These are phyloP conservation scores for Aspergillus alliaceus DNA, from an alignment of 2,329 filamentous ascomycete species.

Conservation along the genomic window DNA sequence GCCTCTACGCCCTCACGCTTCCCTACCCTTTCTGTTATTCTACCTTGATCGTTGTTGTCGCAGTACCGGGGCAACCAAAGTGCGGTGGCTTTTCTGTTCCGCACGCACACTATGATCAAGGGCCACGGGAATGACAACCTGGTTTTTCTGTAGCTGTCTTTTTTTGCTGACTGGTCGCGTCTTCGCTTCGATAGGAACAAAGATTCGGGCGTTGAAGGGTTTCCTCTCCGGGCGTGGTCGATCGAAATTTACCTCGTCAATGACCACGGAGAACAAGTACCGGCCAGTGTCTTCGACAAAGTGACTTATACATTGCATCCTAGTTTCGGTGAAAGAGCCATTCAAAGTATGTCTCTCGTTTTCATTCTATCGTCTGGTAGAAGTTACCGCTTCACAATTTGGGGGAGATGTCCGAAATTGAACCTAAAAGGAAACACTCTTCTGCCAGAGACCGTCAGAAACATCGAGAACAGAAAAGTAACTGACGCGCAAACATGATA, in stretches of 20 bases:
- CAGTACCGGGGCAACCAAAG: neutral
- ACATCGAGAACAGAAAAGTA: neutral
- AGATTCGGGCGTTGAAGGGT: conserved; percentile 78
- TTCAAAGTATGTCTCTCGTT: conserved; percentile 66
- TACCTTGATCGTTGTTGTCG: neutral
- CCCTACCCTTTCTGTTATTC: neutral
- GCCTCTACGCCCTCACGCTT: neutral
- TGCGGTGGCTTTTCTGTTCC: neutral
- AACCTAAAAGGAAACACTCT: neutral
- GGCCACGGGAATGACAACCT: neutral
- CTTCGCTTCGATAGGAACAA: conserved; percentile 61
- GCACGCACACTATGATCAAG: neutral
- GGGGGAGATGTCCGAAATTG: too few relatives aligned
- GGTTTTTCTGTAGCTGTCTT: neutral
- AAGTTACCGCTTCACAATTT: neutral
- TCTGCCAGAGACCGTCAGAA: neutral
- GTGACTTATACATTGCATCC: conserved; percentile 91
- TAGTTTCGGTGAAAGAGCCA: conserved; percentile 78
- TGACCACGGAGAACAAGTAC: conserved; percentile 78
- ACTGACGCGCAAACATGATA: conserved; percentile 7
- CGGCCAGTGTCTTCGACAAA: conserved; percentile 85
- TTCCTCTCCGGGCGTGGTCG: conserved; percentile 90
- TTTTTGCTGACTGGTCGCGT: conserved; percentile 13
- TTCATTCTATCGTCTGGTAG: neutral
- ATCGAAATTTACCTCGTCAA: conserved; percentile 83